Evolutionary conservation across 2,329 filamentous ascomycete genomes (phyloP).

Genomic region (Colletotrichum sp.): DNA sequence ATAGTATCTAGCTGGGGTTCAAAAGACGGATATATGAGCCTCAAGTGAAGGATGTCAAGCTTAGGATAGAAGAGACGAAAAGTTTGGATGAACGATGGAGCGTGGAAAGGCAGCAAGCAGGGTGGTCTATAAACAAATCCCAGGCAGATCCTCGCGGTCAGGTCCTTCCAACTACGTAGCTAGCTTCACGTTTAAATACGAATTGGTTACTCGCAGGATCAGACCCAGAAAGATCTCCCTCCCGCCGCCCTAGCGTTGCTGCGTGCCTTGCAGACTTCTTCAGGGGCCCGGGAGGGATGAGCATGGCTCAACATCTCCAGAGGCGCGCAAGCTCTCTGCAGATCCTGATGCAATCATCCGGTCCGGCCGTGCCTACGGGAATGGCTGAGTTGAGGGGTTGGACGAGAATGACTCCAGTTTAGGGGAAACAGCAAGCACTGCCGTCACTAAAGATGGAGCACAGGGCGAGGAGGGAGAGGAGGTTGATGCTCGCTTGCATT

Average conservation of each 20-base stretch:
- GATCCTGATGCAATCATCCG: constrained; percentile 22
- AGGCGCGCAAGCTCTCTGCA: constrained; percentile 13
- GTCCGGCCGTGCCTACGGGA: background rate
- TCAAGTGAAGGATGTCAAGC: background rate
- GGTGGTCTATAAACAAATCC: background rate
- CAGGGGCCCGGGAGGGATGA: background rate
- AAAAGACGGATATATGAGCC: too few relatives aligned
- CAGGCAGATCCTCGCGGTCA: background rate
- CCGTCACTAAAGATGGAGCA: constrained; percentile 9
- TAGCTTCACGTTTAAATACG: background rate
- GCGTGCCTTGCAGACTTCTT: background rate
- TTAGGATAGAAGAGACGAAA: background rate
- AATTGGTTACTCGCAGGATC: background rate
- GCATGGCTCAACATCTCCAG: background rate
- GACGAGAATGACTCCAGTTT: background rate
- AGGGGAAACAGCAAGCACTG: background rate
- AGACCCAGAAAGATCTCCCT: background rate
- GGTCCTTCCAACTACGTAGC: background rate
- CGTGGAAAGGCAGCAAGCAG: background rate
- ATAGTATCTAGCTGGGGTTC: background rate
- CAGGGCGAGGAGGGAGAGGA: background rate
- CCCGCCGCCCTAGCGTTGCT: background rate
- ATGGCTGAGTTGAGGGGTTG: background rate
- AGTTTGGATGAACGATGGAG: background rate
- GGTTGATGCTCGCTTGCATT: constrained; percentile 7